phyloP scores from a whole-genome alignment of 176 grass and related monocot genomes.

The Lolium rigidum region DNA sequence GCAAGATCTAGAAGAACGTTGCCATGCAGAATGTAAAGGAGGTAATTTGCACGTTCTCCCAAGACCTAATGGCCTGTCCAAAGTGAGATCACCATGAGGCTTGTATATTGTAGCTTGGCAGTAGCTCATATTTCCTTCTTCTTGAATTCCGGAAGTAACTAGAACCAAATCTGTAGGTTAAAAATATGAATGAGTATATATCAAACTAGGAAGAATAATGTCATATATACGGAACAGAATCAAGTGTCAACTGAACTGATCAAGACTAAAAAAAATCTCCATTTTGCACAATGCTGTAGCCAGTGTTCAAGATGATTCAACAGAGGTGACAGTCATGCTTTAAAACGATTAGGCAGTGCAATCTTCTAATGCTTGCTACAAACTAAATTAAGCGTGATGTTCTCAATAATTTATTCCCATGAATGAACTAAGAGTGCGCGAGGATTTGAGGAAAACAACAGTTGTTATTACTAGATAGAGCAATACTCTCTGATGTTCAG shows the following conservation, averaged over 20 bases:
- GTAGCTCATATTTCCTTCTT: conserved; percentile 56
- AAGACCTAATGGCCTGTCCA: conserved; percentile 40
- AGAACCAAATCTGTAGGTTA: conserved; percentile 24
- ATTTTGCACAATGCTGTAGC: neutral
- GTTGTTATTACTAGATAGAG: neutral
- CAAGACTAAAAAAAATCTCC: neutral
- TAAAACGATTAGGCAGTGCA: neutral
- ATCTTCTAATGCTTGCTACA: neutral
- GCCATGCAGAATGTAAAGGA: conserved; percentile 15
- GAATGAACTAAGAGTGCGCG: neutral
- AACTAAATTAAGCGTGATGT: neutral
- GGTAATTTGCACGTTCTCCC: conserved; percentile 35
- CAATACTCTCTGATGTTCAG: neutral
- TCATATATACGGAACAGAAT: conserved; percentile 3
- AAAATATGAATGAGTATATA: neutral
- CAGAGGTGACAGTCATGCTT: neutral
- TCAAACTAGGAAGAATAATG: conserved; percentile 23
- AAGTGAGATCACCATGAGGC: conserved; percentile 40
- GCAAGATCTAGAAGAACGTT: conserved; percentile 17
- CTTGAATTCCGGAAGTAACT: conserved; percentile 21
- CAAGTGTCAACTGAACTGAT: conserved; percentile 11
- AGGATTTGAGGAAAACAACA: neutral
- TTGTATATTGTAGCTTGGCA: conserved; percentile 61
- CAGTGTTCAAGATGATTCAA: neutral
- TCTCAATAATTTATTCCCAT: neutral